Evolutionary conservation across 2,329 filamentous ascomycete species (phyloP).

Genomic region (Cordyceps militaris): DNA sequence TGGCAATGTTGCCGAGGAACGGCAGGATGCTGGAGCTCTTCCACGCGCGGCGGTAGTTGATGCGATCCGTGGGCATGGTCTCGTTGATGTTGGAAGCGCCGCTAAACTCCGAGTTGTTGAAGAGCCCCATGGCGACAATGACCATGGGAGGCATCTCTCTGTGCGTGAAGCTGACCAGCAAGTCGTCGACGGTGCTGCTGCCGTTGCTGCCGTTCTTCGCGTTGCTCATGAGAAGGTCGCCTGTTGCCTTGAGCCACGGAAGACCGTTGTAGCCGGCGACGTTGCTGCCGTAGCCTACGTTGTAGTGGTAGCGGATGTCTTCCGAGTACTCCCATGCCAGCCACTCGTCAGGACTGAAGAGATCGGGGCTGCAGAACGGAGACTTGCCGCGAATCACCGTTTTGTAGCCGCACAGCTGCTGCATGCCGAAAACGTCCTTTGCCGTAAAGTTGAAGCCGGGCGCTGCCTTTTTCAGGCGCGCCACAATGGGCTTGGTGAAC

Average conservation of each 20-base stretch:
- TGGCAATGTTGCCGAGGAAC: slow-evolving; percentile 58
- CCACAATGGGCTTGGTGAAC: slow-evolving; percentile 56
- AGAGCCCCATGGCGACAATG: slow-evolving; percentile 59
- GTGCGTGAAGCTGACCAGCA: slow-evolving; percentile 63
- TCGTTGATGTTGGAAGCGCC: slow-evolving; percentile 45
- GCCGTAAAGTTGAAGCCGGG: slow-evolving; percentile 56
- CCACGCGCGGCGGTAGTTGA: slow-evolving; percentile 59
- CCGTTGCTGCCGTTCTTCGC: slow-evolving; percentile 17
- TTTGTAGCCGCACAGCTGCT: slow-evolving; percentile 60
- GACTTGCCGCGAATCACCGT: slow-evolving; percentile 56
- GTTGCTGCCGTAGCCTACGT: slow-evolving; percentile 55
- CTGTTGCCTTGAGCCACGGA: slow-evolving; percentile 60
- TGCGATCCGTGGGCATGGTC: slow-evolving; percentile 56
- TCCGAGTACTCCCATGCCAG: slow-evolving; percentile 60
- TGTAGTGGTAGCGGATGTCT: slow-evolving; percentile 58
- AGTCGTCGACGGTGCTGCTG: slow-evolving; percentile 37
- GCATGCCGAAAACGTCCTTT: slow-evolving; percentile 57
- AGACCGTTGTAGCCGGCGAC: slow-evolving; percentile 53
- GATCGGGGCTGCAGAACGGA: slow-evolving; percentile 51
- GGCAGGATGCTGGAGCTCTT: slow-evolving; percentile 55
- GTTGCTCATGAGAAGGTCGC: slow-evolving; percentile 37
- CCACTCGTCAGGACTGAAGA: slow-evolving; percentile 57
- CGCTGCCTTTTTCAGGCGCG: slow-evolving; percentile 44
- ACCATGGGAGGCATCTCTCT: slow-evolving; percentile 62
- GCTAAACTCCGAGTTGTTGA: slow-evolving; percentile 58